Base-by-base conservation (phyloP, 73 alveolate species). In the Halteria grandinella region DNA sequence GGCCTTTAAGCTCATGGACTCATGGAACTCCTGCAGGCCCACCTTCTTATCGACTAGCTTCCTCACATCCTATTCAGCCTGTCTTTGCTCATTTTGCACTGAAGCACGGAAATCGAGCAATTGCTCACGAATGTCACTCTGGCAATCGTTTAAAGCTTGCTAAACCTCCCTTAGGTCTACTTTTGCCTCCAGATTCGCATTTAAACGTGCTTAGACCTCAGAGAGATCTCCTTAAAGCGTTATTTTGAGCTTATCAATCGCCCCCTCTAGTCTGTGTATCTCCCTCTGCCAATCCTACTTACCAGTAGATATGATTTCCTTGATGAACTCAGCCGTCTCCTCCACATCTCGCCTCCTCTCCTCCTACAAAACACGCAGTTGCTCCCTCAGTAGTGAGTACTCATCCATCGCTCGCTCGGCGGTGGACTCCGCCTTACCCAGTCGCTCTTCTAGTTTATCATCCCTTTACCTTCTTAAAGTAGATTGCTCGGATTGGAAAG, bases 101-200 rank as follows among this genome's bases (percentile, higher is more conserved):
- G 78, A 88, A 37, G 84, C 89, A 69, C 78, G 75, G 52, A 89
- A 75, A 10, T 84, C 93, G 17, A 58, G 33, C 44, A 89, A 60
- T 49, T 79, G 50, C 40, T 48, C 54, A 20, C 83, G 55, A 6
- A 89, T 37, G 29, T 89, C 96, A 45, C 66, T 63, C 49, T 84
- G 48, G 55, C 88, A 60, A 4, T 74, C 85, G 34, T 66, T 79
- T 24, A 86, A 11, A 21, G 96, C 96, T 48, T 83, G 57, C 47
- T 85, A 40, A 1, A 89, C 89, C 48, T 85, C 92, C 47, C 54
- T 85, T 14, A 89, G 43, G 50, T 85, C 96, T 17, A 87, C 75
- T 55, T 89, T 87, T 17, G 25, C 25, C 40, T 87, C 93, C 0
- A 89, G n/a, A 1, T 23, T 21, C 15, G 69, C 28, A 12, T 28